phyloP scores from a whole-genome alignment of 2,329 filamentous ascomycete species.

The Trichoderma arundinaceum region DNA sequence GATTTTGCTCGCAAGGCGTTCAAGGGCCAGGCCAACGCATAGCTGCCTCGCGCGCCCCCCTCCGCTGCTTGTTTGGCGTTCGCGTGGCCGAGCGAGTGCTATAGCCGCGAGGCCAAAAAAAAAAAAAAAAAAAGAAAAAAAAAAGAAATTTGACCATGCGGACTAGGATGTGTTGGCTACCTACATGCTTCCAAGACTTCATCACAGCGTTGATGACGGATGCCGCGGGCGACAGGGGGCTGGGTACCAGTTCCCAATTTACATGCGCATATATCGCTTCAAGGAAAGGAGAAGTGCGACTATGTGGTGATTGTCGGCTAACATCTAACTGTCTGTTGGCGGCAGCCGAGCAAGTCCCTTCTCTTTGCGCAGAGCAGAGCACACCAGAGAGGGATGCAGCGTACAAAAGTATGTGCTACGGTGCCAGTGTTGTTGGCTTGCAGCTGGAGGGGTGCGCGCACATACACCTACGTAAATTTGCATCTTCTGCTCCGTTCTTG shows the following conservation, averaged over 20 bases:
- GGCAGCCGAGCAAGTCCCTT: background rate
- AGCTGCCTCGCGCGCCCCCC: constrained; percentile 18
- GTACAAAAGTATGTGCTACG: background rate
- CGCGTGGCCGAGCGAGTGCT: constrained; percentile 13
- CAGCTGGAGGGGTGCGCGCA: background rate
- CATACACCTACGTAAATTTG: background rate
- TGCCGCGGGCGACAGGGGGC: constrained; percentile 9
- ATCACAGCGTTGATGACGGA: background rate
- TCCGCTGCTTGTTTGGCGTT: constrained; percentile 6
- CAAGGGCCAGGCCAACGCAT: constrained; percentile 30
- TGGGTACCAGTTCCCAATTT: too few species aligned
- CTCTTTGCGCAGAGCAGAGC: too few species aligned
- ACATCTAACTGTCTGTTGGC: background rate
- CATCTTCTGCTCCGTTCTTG: background rate
- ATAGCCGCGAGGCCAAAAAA: constrained; percentile 22
- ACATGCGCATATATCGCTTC: too few species aligned
- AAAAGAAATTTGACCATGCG: too few species aligned
- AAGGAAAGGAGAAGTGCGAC: too few species aligned
- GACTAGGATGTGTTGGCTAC: background rate
- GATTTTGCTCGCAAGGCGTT: constrained; percentile 25
- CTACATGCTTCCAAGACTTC: background rate
- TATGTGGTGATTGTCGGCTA: background rate
- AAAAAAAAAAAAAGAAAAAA: too few species aligned
- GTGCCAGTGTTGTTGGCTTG: constrained; percentile 14
- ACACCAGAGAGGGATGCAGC: background rate